Percentiles rank a stretch among this genome's conserved stretches.
phyloP scores from a whole-genome alignment of 2,329 filamentous ascomycete genomes.

The Trichoderma brevicompactum region DNA sequence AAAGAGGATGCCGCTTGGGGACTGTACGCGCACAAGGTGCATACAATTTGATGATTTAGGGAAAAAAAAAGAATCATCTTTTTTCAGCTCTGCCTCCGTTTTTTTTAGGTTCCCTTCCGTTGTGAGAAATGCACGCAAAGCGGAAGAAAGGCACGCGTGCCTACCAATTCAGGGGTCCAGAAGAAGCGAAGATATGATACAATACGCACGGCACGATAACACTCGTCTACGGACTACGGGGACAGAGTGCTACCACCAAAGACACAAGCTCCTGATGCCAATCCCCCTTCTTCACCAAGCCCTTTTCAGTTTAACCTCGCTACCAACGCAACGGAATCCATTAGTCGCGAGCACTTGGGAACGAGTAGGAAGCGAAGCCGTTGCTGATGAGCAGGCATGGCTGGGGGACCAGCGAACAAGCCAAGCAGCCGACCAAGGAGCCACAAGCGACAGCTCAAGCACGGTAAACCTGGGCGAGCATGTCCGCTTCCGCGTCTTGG shows the following conservation, averaged over 20 bases:
- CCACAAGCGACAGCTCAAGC: slow-evolving; percentile 7
- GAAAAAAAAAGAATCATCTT: not conserved
- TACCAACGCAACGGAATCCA: slow-evolving; percentile 15
- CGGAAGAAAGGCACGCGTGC: not conserved
- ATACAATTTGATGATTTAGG: not conserved
- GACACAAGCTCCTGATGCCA: not conserved
- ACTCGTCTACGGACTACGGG: not conserved
- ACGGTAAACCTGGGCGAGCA: slow-evolving; percentile 4
- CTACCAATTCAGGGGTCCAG: slow-evolving; percentile 14
- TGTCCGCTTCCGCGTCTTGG: slow-evolving; percentile 6
- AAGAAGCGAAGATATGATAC: slow-evolving; percentile 1
- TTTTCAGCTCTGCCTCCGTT: not conserved
- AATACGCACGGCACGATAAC: slow-evolving; percentile 12
- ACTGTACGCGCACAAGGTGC: not conserved
- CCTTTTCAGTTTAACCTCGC: slow-evolving; percentile 16
- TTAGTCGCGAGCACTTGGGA: slow-evolving; percentile 2
- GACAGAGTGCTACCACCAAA: not conserved
- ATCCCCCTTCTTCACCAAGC: not conserved
- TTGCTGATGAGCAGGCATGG: not conserved
- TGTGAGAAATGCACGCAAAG: not conserved
- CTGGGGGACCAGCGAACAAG: not conserved
- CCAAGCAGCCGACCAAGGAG: not conserved
- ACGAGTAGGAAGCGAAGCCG: slow-evolving; percentile 24
- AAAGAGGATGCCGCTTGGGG: not conserved
- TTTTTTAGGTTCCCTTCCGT: not conserved